These are phyloP conservation scores for Elsinoe arachidis DNA, from an alignment of 2,329 filamentous ascomycete genomes.

Conservation along the genomic window DNA sequence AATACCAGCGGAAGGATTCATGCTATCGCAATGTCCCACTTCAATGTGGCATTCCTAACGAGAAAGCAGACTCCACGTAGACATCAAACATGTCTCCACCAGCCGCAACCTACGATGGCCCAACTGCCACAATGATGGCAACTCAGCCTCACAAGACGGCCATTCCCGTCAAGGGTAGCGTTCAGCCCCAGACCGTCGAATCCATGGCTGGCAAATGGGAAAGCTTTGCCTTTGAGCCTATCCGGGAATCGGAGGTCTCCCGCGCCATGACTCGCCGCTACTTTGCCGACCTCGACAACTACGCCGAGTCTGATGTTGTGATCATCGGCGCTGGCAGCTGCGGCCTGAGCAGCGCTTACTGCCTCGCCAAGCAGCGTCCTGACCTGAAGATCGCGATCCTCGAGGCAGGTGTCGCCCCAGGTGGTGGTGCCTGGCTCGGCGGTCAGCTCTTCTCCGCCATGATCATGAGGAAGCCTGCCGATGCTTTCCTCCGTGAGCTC, in stretches of 20 bases:
- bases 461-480: constrained; percentile 89
- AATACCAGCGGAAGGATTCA: constrained; percentile 99
- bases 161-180: constrained; percentile 30
- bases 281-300: constrained; percentile 79
- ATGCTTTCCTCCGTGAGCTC: constrained; percentile 71
- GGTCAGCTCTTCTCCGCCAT: constrained; percentile 92
- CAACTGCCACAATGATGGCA: constrained; percentile 38
- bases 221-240: constrained; percentile 70
- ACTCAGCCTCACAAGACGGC: constrained; percentile 30
- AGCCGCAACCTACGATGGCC: constrained; percentile 51
- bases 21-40: constrained; percentile 51
- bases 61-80: constrained; percentile 32
- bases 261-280: constrained; percentile 91
- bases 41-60: constrained; percentile 28
- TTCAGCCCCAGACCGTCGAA: constrained; percentile 48
- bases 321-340: constrained; percentile 87
- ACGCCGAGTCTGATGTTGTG: constrained; percentile 89
- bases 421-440: constrained; percentile 85
- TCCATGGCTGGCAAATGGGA: constrained; percentile 72
- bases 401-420: constrained; percentile 78
- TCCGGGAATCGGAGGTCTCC: constrained; percentile 85
- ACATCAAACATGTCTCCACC: constrained; percentile 65
- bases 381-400: constrained; percentile 88
- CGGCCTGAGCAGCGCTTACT: constrained; percentile 76
- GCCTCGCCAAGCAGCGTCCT: constrained; percentile 71